Percentiles rank a stretch among this genome's conserved stretches.
Evolutionary conservation across 2,329 filamentous ascomycete species (phyloP).

Genomic region (Leptographium procerum): DNA sequence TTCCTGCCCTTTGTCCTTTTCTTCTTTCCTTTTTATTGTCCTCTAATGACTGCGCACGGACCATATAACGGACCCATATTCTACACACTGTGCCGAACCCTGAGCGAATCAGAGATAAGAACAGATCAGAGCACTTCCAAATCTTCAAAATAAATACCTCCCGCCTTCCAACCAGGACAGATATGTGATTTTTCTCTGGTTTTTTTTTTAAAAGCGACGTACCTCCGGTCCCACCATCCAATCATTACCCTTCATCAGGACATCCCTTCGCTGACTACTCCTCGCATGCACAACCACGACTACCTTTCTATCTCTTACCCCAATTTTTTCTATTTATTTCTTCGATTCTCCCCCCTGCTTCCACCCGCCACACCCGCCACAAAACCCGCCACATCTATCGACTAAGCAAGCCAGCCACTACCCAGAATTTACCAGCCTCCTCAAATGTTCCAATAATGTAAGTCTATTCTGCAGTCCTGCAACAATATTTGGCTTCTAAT

Average conservation of each 20-base stretch:
- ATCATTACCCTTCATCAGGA: conserved; percentile 6
- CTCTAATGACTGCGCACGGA: conserved; percentile 7
- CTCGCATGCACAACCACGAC: neutral
- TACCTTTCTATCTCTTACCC: conserved; percentile 10
- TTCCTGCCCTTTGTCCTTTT: conserved; percentile 4
- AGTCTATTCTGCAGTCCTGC: neutral
- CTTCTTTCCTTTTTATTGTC: conserved; percentile 1
- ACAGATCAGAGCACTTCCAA: conserved; percentile 15
- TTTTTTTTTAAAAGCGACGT: conserved; percentile 16
- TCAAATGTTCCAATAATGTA: neutral
- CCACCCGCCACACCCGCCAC: conserved; percentile 9
- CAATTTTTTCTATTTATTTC: conserved; percentile 18
- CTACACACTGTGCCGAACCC: conserved; percentile 13
- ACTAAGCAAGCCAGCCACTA: conserved; percentile 6
- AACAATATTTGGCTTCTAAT: neutral
- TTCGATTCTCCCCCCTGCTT: conserved; percentile 1
- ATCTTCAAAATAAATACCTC: conserved; percentile 25
- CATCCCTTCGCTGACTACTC: conserved; percentile 3
- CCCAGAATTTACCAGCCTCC: conserved; percentile 8
- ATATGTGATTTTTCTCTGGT: conserved; percentile 20
- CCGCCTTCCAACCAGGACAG: conserved; percentile 22
- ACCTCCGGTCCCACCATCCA: conserved; percentile 8
- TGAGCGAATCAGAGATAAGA: conserved; percentile 17
- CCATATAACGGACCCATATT: neutral
- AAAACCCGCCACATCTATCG: neutral